Conservation (phyloP, 768 basidiomycete genomes). For the Lentinula sp. region DNA sequence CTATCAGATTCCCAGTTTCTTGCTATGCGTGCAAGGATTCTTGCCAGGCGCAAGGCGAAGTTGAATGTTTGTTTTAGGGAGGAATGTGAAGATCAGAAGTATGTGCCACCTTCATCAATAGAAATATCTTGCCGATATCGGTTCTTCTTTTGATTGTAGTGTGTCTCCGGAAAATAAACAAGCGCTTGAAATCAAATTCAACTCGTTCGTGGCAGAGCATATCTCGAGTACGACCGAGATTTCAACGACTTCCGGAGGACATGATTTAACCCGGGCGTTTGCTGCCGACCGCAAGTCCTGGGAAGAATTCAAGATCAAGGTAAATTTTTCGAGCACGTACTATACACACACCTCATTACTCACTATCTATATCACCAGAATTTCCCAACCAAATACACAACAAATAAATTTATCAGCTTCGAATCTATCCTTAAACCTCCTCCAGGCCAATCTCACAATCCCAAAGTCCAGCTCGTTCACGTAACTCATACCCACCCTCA, state of each 20-base stretch:
- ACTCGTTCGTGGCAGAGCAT: not conserved
- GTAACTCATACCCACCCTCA: too few relatives aligned
- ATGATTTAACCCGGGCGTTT: not conserved
- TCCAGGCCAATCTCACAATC: not conserved
- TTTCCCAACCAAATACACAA: not conserved
- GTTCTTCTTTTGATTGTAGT: not conserved
- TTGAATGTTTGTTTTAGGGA: not conserved
- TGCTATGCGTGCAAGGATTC: not conserved
- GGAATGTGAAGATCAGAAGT: not conserved
- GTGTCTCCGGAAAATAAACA: not conserved
- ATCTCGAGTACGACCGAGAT: not conserved
- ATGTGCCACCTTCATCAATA: not conserved
- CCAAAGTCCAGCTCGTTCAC: too few relatives aligned
- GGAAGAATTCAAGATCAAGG: not conserved
- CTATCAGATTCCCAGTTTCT: not conserved
- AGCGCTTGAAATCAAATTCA: not conserved
- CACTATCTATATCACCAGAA: not conserved
- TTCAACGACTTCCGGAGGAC: not conserved
- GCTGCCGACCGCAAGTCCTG: not conserved
- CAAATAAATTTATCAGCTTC: not conserved
- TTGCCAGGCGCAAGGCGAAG: constrained; percentile 1
- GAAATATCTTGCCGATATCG: too few relatives aligned
- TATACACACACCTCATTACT: too few relatives aligned
- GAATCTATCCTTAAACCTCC: not conserved
- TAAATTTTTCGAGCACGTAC: not conserved